Evolutionary conservation across 202 grass and related monocot species (phyloP), one percentile per base, ranked within the genome.

Genomic region (Zizania palustris): DNA sequence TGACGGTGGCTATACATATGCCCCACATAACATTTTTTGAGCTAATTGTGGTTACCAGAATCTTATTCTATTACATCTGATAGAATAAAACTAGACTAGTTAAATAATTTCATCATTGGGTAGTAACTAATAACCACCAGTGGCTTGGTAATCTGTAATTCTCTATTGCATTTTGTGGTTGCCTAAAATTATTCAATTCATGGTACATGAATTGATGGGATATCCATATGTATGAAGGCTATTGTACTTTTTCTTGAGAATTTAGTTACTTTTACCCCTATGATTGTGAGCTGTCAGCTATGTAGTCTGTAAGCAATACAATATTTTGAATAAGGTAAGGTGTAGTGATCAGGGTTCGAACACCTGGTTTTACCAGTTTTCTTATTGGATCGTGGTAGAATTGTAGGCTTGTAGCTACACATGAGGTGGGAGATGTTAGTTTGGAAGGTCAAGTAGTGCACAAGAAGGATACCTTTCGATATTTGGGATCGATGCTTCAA

Each of bases 221-320:
- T 38, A 34, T 50, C 73, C 67, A 59, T 28, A 65, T 59, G 6
- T 13, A 51, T 73, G 50, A 10, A 61, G 3, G 51, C 10, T 73
- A 60, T 5, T 67, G 28, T n/a, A 42, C 33, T 8, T 67, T 67
- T 48, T 37, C 49, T 44, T 41, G 11, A 56, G n/a, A 71, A 50
- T 28, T 28, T 28, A 28, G 48, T 48, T 49, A 2, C 37, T 74
- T 75, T 33, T 60, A 50, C 13, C 19, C 42, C 4, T 59, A 39
- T 36, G 4, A 20, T 69, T 16, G 69, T 48, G 11, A 76, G 18
- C 18, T 76, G 34, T 48, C 40, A 76, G 13, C 9, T 49, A 13
- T 69, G 34, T 35, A 20, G 4, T 41, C 45, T 44, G 6, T 22
- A 48, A 67, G 38, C 5, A 19, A 39, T 57, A 28, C 53, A 53